A percentile compares a stretch with the other conserved stretches of the same genome.
Evolutionary conservation across 2,329 filamentous ascomycete genomes (phyloP).

Genomic region (Xylaria sp.): DNA sequence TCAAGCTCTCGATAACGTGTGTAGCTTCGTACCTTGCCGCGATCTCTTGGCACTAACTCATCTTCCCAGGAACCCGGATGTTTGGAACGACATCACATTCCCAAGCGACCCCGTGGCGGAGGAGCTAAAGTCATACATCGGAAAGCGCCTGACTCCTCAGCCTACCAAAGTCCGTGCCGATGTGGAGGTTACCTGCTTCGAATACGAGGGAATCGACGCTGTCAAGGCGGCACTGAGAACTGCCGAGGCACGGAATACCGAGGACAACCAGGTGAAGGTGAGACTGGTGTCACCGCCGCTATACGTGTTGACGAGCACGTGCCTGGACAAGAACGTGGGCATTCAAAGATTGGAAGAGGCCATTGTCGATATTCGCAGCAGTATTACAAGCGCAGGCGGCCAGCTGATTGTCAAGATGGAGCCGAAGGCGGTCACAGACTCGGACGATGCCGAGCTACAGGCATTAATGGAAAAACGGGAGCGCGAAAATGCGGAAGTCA

Average conservation of each 20-base stretch:
- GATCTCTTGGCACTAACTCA: slow-evolving; percentile 14
- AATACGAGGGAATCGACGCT: slow-evolving; percentile 97
- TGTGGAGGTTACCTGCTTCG: slow-evolving; percentile 93
- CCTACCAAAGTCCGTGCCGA: slow-evolving; percentile 99
- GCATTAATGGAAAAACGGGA: slow-evolving; percentile 99
- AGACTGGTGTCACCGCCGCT: slow-evolving; percentile 96
- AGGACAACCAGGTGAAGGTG: slow-evolving; percentile 94
- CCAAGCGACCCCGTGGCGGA: slow-evolving; percentile 82
- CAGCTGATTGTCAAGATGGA: slow-evolving; percentile 94
- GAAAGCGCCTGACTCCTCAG: slow-evolving; percentile 94
- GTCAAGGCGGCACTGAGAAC: slow-evolving; percentile 91
- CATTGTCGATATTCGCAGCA: slow-evolving; percentile 82
- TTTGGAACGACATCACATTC: slow-evolving; percentile 93
- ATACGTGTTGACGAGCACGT: slow-evolving; percentile 94
- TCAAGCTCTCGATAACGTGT: slow-evolving; percentile 98
- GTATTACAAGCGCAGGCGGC: slow-evolving; percentile 78
- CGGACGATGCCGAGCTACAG: slow-evolving; percentile 94
- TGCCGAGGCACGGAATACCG: slow-evolving; percentile 90
- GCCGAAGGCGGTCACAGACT: slow-evolving; percentile 98
- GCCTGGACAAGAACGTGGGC: slow-evolving; percentile 86
- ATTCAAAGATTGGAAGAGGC: slow-evolving; percentile 85
- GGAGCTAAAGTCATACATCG: slow-evolving; percentile 92
- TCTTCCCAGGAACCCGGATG: slow-evolving; percentile 77
- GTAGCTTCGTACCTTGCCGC: slow-evolving; percentile 37
- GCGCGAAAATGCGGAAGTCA: slow-evolving; percentile 96